Evolutionary conservation across 2,329 filamentous ascomycete species (phyloP), one percentile per base, ranked within the genome.

Genomic region (Neonectria faginata): DNA sequence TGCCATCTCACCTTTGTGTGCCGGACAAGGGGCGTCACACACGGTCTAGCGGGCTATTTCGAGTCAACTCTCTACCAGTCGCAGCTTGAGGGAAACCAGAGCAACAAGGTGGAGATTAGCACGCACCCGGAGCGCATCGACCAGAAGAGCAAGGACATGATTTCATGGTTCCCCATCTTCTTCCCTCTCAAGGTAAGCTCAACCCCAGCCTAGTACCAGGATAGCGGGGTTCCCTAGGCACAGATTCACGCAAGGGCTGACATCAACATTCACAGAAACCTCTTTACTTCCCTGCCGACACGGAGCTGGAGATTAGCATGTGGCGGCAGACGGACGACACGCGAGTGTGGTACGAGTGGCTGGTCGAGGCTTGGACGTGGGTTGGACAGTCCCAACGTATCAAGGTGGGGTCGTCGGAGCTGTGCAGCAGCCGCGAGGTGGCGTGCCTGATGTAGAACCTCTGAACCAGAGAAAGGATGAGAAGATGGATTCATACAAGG

Each of bases 311-410:
- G 70, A 89, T 97, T 41, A 96, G 90, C 76, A 97, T 99, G 89
- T 97, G 94, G 92, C 88, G 96, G 55, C 92, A 97, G 80, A 98
- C 96, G 0, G 95, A 99, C 75, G 93, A 97, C 76, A 89, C 91
- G 41, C 97, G 92, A 78, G 96, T 99, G 8, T 99, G 96, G 97
- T 99, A 99, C 78, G 96, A 99, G 78, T 99, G 96, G 96, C 85
- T 96, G 65, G 90, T 97, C 2, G 96, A 98, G 78, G 92, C 92
- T 11, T 97, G 90, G 78, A 86, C 85, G 20, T 90, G 87, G 82
- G 79, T 88, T 54, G 86, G 86, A 1, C 85, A 85, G n/a, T 83
- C 84, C 42, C 82, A 83, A 69, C 83, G 90, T 60, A 83, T 92
- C 78, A 90, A 90, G 79, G 81, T 93, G 18, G 90, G 84, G 5